These are phyloP conservation scores for Ophiostoma perfectum DNA, from an alignment of 2,329 filamentous ascomycete species.

Conservation along the genomic window DNA sequence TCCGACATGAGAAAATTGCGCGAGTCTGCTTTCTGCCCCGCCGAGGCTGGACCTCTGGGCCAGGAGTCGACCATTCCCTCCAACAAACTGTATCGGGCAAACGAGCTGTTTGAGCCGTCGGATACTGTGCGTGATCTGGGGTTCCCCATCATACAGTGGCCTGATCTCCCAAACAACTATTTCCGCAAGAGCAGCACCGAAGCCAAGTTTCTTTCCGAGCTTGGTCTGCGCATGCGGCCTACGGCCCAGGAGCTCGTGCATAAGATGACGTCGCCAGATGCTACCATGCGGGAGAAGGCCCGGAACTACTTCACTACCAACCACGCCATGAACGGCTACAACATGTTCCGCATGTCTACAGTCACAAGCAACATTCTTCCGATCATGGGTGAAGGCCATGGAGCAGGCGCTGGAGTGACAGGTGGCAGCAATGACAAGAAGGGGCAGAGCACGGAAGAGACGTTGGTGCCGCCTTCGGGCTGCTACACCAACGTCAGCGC, in stretches of 20 bases:
- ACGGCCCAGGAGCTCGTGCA: constrained; percentile 67
- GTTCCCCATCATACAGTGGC: constrained; percentile 78
- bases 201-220: constrained; percentile 62
- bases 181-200: constrained; percentile 63
- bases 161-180: constrained; percentile 58
- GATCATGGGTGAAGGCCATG: neutral
- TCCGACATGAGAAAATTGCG: constrained; percentile 75
- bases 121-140: constrained; percentile 62
- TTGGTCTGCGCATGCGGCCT: constrained; percentile 71
- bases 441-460: constrained; percentile 36
- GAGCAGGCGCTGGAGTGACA: neutral
- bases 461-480: constrained; percentile 63
- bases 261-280: constrained; percentile 63
- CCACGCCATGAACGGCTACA: constrained; percentile 73
- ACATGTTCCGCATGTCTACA: constrained; percentile 51
- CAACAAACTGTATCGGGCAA: constrained; percentile 60
- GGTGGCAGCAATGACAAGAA: neutral
- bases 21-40: constrained; percentile 74
- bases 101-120: constrained; percentile 76
- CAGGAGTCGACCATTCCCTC: constrained; percentile 50
- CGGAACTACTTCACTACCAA: constrained; percentile 79
- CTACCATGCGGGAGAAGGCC: constrained; percentile 58
- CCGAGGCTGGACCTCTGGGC: constrained; percentile 57
- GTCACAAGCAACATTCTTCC: constrained; percentile 1
- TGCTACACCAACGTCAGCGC: constrained; percentile 80